Evolutionary conservation across 2,329 filamentous ascomycete genomes (phyloP), one percentile per base, ranked within the genome.

Genomic region (Diplodia intermedia): DNA sequence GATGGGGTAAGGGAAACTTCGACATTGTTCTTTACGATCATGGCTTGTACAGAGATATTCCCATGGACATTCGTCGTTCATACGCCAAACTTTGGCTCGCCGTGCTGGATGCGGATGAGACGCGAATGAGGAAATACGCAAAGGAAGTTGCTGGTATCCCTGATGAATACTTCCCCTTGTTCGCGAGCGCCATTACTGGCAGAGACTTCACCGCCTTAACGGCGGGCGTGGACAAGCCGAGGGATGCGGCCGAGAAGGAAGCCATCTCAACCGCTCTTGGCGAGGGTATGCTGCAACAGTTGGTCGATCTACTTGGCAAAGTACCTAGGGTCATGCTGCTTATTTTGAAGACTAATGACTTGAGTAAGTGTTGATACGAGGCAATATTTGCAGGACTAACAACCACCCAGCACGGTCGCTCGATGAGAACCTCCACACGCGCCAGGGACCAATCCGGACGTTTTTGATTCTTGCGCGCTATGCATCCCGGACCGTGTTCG

Each of bases 11-110:
- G 12, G 70, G 75, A 49, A 98, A 98, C 79, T 99, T 99, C 75
- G 95, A 99, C 77, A 87, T 99, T 66, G 90, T 99, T 67, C 86
- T 99, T 3, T 99, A 99, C 81, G 95, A 99, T 76, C 95, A 99
- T 78, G 96, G 95, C 2, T 85, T 99, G 2, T 99, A 99, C 80
- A 91, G 96, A 68, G 92, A 97, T 72, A 98, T 98, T 65, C 92
- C 94, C 0, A 83, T 89, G 68, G 81, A 88, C 1, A 81, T 97
- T 33, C 90, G 93, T 65, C 88, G 93, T 29, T 92, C 90, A 20
- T 99, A 99, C 75, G 95, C 95, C 65, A 97, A 97, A 79, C 91
- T 99, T 77, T 99, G 95, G 95, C 88, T 99, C 12, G 94, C 95
- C 5, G 92, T 99, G 29, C 91, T 99, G 65, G 92, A 98, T 72